Conservation (phyloP, 2,329 filamentous ascomycete genomes). For the Hirsutella minnesotensis region DNA sequence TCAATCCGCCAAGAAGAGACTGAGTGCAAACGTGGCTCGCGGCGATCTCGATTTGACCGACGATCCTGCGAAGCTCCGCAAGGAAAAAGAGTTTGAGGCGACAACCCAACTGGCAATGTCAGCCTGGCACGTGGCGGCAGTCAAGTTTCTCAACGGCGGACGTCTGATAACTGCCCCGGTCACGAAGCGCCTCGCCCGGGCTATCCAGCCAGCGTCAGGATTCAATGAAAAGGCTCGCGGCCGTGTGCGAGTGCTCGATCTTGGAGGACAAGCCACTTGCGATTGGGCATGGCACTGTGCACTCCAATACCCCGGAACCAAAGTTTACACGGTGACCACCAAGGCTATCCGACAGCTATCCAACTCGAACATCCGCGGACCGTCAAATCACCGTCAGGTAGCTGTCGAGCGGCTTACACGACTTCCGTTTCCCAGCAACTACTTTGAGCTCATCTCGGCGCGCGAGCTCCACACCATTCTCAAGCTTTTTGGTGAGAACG, state of each 20-base stretch:
- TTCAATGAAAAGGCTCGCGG: constrained; percentile 32
- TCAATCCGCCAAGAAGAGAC: constrained; percentile 58
- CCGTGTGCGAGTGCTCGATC: constrained; percentile 64
- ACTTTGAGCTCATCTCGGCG: constrained; percentile 87
- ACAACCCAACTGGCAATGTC: constrained; percentile 56
- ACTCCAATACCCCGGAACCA: constrained; percentile 70
- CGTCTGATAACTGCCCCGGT: constrained; percentile 52
- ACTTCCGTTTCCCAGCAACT: constrained; percentile 72
- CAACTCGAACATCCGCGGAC: constrained; percentile 68
- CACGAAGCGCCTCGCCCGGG: constrained; percentile 46
- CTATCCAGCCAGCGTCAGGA: constrained; percentile 36
- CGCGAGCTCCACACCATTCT: constrained; percentile 77
- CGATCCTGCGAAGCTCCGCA: constrained; percentile 50
- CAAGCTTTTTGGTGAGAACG: constrained; percentile 56
- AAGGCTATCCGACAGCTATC: constrained; percentile 58
- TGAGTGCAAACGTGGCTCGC: constrained; percentile 60
- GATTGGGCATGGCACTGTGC: constrained; percentile 97
- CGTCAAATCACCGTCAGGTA: constrained; percentile 76
- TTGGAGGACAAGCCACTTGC: constrained; percentile 72
- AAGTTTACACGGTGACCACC: constrained; percentile 78
- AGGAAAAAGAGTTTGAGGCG: constrained; percentile 71
- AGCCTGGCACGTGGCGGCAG: constrained; percentile 49
- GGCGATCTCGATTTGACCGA: constrained; percentile 54
- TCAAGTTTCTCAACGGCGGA: constrained; percentile 52
- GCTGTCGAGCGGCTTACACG: constrained; percentile 65